Conservation (phyloP, 371 early-diverging fungal genomes). For the Apophysomyces variabilis region DNA sequence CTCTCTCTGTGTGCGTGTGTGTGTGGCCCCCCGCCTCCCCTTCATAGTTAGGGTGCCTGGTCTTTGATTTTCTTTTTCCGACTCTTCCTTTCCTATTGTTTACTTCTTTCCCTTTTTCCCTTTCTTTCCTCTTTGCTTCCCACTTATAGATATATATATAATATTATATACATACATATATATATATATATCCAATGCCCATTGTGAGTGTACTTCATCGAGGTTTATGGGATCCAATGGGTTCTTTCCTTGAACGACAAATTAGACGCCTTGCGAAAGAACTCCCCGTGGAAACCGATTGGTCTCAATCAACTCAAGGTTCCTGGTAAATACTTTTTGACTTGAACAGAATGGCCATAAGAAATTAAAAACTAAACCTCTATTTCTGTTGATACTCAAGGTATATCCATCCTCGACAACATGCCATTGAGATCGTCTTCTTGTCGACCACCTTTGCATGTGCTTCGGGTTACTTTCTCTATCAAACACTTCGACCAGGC, state of each 20-base stretch:
- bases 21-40: too few species aligned
- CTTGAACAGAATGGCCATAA: too few species aligned
- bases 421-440: constrained; percentile 59
- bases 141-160: neutral
- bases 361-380: neutral
- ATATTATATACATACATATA: too few species aligned
- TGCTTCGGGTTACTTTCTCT: constrained; percentile 45
- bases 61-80: neutral
- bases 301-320: constrained; percentile 56
- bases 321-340: constrained; percentile 48
- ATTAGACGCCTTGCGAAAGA: constrained; percentile 53
- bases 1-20: too few species aligned
- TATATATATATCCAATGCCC: neutral
- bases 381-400: constrained; percentile 25
- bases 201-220: constrained; percentile 11
- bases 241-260: constrained; percentile 37
- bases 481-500: constrained; percentile 47
- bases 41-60: constrained; percentile 4
- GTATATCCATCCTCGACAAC: constrained; percentile 65
- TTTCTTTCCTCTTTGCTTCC: neutral
- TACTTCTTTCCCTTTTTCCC: neutral
- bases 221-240: constrained; percentile 31
- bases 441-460: constrained; percentile 51
- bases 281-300: constrained; percentile 59
- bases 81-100: constrained; percentile 2